phyloP scores from a whole-genome alignment of 2,329 filamentous ascomycete genomes.

The Colletotrichum lindemuthianum region DNA sequence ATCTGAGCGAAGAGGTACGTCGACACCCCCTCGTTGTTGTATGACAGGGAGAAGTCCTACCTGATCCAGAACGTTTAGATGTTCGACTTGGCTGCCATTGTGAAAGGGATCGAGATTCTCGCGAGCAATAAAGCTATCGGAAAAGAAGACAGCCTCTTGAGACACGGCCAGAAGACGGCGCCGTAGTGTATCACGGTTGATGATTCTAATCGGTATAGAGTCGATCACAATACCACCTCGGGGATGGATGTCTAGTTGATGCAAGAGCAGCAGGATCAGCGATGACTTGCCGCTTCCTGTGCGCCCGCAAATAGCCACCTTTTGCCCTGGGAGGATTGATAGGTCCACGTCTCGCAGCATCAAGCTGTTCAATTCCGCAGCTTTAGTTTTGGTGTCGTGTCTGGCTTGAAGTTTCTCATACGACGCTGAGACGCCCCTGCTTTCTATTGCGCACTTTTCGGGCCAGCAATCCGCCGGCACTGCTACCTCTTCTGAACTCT shows the following conservation, averaged over 20 bases:
- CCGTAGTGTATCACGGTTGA: conserved; percentile 56
- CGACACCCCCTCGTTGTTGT: conserved; percentile 46
- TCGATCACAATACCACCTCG: conserved; percentile 55
- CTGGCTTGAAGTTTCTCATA: conserved; percentile 38
- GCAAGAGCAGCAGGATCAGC: conserved; percentile 51
- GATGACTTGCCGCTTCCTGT: conserved; percentile 58
- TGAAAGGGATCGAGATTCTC: conserved; percentile 55
- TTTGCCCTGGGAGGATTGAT: conserved; percentile 44
- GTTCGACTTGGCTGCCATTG: conserved; percentile 45
- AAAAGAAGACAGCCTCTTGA: conserved; percentile 64
- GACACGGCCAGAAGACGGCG: conserved; percentile 61
- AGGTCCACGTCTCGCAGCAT: conserved; percentile 42
- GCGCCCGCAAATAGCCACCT: conserved; percentile 49
- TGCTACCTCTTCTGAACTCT: conserved; percentile 37
- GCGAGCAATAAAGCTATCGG: conserved; percentile 51
- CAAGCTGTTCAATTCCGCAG: conserved; percentile 29
- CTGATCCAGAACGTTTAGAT: conserved; percentile 45
- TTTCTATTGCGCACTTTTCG: conserved; percentile 40
- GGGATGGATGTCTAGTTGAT: conserved; percentile 52
- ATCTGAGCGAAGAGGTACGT: conserved; percentile 54
- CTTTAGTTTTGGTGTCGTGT: background rate
- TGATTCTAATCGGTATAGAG: conserved; percentile 44
- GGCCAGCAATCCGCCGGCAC: conserved; percentile 44
- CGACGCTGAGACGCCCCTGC: conserved; percentile 45
- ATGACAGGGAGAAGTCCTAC: conserved; percentile 49